Evolutionary conservation across 768 basidiomycete genomes (phyloP), one percentile per base, ranked within the genome.

Genomic region (Flagelloscypha sp.): DNA sequence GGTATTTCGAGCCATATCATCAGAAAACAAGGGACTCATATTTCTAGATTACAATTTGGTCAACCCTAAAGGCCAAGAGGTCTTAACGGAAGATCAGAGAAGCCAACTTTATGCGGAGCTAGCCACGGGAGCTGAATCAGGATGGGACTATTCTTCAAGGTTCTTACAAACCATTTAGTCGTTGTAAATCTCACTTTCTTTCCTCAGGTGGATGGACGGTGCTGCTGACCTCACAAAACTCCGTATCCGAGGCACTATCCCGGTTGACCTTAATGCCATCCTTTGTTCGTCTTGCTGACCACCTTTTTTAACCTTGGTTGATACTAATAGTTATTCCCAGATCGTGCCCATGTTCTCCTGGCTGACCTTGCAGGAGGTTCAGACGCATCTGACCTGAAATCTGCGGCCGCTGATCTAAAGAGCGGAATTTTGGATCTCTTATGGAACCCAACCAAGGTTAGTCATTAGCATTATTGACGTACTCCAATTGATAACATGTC

Each of bases 91-190:
- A 18, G 58, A 68, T 2, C 59, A 80, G 49, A 65, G 69, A 27
- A 69, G 70, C 0, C 71, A 64, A 1, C 50, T 97, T n/a, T 95
- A 92, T 48, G 72, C 83, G 5, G 86, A 95, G 51, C 72, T 97
- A 15, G 93, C 93, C 0, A 75, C 71, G 36, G 90, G 87, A 23
- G 93, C 89, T 1, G 93, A 97, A 61, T 74, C 74, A 8, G 88
- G 84, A 42, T 55, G 48, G 57, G 47, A 49, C 27, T 52, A 44
- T 24, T 35, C 22, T 24, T 16, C n/a, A 24, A 10, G 4, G 19
- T 13, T 11, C n/a, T 19, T 13, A 9, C 34, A n/a, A n/a, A n/a
- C n/a, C n/a, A n/a, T n/a, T n/a, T n/a, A n/a, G 16, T 35, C 15
- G 21, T 15, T 7, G 22, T 19, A n/a, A 6, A 29, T 31, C 13